Base-by-base conservation (phyloP, 176 grass and related monocot species). In the Carex cristatella region DNA sequence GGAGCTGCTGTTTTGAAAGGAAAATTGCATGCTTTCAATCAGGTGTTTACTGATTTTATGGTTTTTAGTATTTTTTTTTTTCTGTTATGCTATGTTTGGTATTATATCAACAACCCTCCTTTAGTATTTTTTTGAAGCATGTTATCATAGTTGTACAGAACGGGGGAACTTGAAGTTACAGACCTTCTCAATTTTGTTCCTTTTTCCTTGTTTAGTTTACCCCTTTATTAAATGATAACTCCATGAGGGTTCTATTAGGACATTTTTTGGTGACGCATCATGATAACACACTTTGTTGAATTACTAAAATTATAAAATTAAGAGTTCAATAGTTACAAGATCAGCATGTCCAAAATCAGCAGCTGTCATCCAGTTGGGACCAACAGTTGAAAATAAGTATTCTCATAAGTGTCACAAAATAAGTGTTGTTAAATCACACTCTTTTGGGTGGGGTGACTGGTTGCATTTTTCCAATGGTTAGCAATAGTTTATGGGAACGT, bases 1-100 rank as follows among this genome's bases (percentile, higher is more conserved):
- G 96, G 96, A 42, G 91, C 91, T 65, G 93, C 91, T 93, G 96
- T 91, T 60, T 81, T 98, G 81, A 98, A 87, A 85, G 95, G 91
- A 72, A 98, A 94, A 85, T 90, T 98, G 42, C 93, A 93, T 4
- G 91, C 92, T 57, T 97, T 97, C 86, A 97, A 97, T 92, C 94
- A 97, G 92, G 94, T 94, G 19, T 10, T 8, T 84, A 19, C 75
- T 19, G 7, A 67, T 49, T 84, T 61, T 56, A 9, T 40, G 38
- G 31, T n/a, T 30, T 54, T 57, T n/a, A 38, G 76, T 59, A 18
- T 1, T 12, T 81, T 81, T 81, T 46, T 23, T 23, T 23, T 23
- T 23, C 79, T 35, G 8, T 46, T 44, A 46, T 37, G 33, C 46
- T 73, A 40, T 35, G 14, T 40, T 61, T 61, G 58, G 18, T 61